Evolutionary conservation across 2,329 filamentous ascomycete species (phyloP), one percentile per base, ranked within the genome.

Genomic region (Diaporthe sp.): DNA sequence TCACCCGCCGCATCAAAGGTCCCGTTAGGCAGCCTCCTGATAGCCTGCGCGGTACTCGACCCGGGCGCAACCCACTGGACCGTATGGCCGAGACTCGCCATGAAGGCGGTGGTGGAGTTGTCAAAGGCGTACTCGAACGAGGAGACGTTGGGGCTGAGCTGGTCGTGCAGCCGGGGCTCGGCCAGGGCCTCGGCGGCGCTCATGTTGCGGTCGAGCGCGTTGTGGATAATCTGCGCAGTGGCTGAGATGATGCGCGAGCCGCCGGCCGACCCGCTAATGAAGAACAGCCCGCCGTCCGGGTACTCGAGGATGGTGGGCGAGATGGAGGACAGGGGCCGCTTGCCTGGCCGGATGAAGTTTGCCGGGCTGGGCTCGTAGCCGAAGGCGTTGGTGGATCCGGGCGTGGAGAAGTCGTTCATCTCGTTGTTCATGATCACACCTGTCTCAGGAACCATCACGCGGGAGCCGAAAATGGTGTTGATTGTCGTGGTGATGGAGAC

Each of bases 161-260:
- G 95, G 80, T 97, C 94, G 80, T 97, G 95, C 30, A 97, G 84
- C 12, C 95, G 87, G 0, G 93, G 93, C 79, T 89, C 83, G 0
- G 86, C 86, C 19, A 97, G 86, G 0, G 94, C 93, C 68, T 93
- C 85, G 0, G 84, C 82, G 7, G 92, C 87, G 0, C 88, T 90
- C 83, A 92, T 85, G 19, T 79, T 81, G 76, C 91, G 88, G 79
- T 96, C 93, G 3, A 97, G 84, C 8, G 94, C 87, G 79, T 95
- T 90, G 84, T 94, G 92, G 7, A 95, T 85, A 52, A 92, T 92
- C 81, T 95, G 94, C 10, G 95, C 88, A 0, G 93, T 96, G 4
- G 93, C 85, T 0, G 94, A 96, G 81, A 96, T 95, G 85, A 98
- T 98, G 38, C 94, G 89, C 28, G 91, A 94, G 4, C 95, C 95